A percentile compares a stretch with the other conserved stretches of the same genome.
These are phyloP conservation scores for Rhexocercosporidium sp. DNA, from an alignment of 2,329 filamentous ascomycete genomes.

Conservation along the genomic window DNA sequence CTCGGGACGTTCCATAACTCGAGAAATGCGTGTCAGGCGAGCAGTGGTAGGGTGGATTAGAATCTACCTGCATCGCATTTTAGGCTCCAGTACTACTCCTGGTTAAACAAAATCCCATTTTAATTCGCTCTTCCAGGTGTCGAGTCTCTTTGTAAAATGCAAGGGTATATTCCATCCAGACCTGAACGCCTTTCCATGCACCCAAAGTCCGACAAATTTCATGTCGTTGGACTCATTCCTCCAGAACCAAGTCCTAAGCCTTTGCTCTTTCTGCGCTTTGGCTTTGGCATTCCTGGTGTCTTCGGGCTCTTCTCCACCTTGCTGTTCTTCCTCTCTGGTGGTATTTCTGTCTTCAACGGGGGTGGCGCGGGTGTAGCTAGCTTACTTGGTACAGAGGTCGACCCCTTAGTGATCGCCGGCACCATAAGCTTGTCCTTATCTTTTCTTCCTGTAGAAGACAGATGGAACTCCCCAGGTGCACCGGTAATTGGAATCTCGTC, in stretches of 20 bases:
- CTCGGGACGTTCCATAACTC: no score
- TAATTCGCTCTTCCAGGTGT: no score
- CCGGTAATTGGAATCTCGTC: conserved; percentile 73
- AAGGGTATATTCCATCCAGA: conserved; percentile 15
- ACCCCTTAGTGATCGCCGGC: conserved; percentile 25
- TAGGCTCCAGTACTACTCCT: no score
- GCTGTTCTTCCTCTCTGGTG: conserved; percentile 36
- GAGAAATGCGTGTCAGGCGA: no score
- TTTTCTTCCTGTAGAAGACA: conserved; percentile 62
- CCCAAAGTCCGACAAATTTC: not conserved
- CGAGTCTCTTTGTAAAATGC: not conserved
- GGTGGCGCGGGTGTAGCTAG: conserved; percentile 30
- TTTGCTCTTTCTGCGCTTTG: conserved; percentile 47
- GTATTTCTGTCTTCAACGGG: conserved; percentile 37
- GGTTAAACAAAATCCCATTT: no score
- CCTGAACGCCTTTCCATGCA: conserved; percentile 8
- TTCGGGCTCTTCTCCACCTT: conserved; percentile 42
- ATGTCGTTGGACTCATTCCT: conserved; percentile 2
- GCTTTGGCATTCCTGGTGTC: conserved; percentile 42
- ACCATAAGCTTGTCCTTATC: conserved; percentile 38
- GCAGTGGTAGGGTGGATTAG: no score
- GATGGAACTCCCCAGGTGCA: conserved; percentile 67
- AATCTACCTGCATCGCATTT: no score
- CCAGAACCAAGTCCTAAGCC: not conserved
- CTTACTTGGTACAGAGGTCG: conserved; percentile 25